Percentiles rank a stretch among this genome's conserved stretches.
Evolutionary conservation across 73 alveolate genomes (phyloP).

Genomic region (Paramecium caudatum): DNA sequence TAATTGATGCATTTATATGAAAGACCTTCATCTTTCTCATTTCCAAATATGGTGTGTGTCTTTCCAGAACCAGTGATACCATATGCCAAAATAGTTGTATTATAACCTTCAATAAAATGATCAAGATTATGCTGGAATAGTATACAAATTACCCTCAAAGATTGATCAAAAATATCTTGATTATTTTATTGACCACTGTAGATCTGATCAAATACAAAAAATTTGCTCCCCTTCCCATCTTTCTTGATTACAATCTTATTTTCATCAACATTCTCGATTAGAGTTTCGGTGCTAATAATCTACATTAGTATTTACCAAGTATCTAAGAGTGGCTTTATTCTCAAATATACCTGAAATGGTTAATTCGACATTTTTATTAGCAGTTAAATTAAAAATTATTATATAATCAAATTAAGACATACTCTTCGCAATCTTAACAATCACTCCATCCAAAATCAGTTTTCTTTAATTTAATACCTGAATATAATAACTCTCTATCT

Average conservation of each 20-base stretch:
- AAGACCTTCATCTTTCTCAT: slow-evolving; percentile 74
- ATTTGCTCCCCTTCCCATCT: slow-evolving; percentile 46
- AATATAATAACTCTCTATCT: not conserved
- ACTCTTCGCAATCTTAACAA: slow-evolving; percentile 33
- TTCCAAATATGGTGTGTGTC: slow-evolving; percentile 81
- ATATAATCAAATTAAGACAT: no score
- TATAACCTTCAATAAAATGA: slow-evolving; percentile 77
- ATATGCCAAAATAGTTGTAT: slow-evolving; percentile 71
- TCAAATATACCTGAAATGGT: slow-evolving; percentile 60
- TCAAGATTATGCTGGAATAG: slow-evolving; percentile 58
- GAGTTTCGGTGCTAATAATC: slow-evolving; percentile 28
- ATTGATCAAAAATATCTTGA: slow-evolving; percentile 36
- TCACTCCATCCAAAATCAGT: not conserved
- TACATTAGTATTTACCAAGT: not conserved
- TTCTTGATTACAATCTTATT: slow-evolving; percentile 4
- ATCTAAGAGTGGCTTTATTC: slow-evolving; percentile 49
- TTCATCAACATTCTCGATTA: slow-evolving; percentile 44
- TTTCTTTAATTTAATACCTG: not conserved
- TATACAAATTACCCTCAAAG: slow-evolving; percentile 19
- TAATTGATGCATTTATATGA: slow-evolving; percentile 53
- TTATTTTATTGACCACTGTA: slow-evolving; percentile 33
- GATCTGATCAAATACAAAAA: slow-evolving; percentile 25
- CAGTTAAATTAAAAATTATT: slow-evolving; percentile 53
- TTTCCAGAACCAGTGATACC: slow-evolving; percentile 85
- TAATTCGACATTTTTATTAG: slow-evolving; percentile 51